Evolutionary conservation across 345 rosid species (phyloP).

Genomic region (Ceriops tagal): DNA sequence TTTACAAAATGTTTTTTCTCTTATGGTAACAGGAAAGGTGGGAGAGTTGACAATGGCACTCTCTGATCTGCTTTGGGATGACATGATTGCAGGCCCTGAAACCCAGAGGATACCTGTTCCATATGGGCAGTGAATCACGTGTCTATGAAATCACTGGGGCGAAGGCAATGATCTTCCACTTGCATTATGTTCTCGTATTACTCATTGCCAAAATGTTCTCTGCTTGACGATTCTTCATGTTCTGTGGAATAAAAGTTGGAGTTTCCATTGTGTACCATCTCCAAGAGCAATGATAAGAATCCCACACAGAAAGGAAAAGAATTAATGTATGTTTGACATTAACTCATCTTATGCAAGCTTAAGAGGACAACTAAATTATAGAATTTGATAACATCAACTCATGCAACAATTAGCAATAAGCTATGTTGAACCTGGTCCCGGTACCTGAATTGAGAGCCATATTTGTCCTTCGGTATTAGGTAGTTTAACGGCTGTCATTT

Average conservation of each 20-base stretch:
- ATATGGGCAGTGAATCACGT: slow-evolving; percentile 19
- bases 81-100: slow-evolving; percentile 56
- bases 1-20: slow-evolving; percentile 1
- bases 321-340: too few species aligned
- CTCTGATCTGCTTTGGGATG: slow-evolving; percentile 63
- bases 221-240: neutral
- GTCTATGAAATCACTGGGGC: neutral
- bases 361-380: too few species aligned
- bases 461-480: too few species aligned
- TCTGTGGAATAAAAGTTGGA: slow-evolving; percentile 9
- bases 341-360: too few species aligned
- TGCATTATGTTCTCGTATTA: neutral
- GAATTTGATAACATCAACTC: too few species aligned
- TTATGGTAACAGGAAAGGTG: slow-evolving; percentile 45
- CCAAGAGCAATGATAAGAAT: too few species aligned
- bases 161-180: slow-evolving; percentile 1
- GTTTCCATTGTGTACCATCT: neutral
- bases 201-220: neutral
- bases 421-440: too few species aligned
- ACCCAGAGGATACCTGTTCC: slow-evolving; percentile 43
- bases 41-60: slow-evolving; percentile 66
- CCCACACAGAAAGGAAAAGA: too few species aligned
- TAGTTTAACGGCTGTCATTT: too few species aligned
- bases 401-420: too few species aligned
- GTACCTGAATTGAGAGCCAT: too few species aligned